phyloP scores from a whole-genome alignment of 768 basidiomycete genomes.

The Termitomyces sp. region DNA sequence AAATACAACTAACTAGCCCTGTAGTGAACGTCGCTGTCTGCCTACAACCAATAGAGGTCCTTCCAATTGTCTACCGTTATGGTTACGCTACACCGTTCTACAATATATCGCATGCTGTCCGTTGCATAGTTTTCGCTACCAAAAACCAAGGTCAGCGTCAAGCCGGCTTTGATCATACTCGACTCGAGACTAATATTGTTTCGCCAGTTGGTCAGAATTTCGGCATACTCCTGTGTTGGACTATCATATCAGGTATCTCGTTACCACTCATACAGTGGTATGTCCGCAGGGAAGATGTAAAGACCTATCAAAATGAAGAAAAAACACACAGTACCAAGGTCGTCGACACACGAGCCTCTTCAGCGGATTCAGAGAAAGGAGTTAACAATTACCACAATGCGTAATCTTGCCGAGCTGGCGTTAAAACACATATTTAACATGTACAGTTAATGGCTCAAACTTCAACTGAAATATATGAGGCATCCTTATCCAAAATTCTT shows the following conservation, averaged over 20 bases:
- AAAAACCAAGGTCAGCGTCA: constrained; percentile 30
- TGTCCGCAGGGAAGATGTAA: constrained; percentile 20
- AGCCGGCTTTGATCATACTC: too few species aligned
- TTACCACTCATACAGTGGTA: constrained; percentile 49
- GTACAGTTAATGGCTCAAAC: too few species aligned
- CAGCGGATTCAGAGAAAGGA: background rate
- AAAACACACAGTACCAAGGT: background rate
- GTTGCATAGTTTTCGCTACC: constrained; percentile 64
- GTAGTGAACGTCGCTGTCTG: constrained; percentile 61
- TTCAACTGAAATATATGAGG: too few species aligned
- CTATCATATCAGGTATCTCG: constrained; percentile 49
- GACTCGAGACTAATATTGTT: background rate
- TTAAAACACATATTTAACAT: too few species aligned
- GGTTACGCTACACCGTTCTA: constrained; percentile 74
- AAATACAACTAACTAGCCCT: background rate
- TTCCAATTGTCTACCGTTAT: constrained; percentile 59
- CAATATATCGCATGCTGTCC: constrained; percentile 58
- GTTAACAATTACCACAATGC: background rate
- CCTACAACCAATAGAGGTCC: constrained; percentile 52
- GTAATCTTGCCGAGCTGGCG: background rate
- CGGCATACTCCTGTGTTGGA: constrained; percentile 56
- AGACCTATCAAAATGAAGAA: background rate
- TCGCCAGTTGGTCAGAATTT: constrained; percentile 58
- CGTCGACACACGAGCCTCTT: background rate
- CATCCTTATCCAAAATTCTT: background rate